A percentile compares a stretch with the other conserved stretches of the same genome.
Conservation (phyloP, 2,329 filamentous ascomycete genomes). For the Diaporthe caulivora region DNA sequence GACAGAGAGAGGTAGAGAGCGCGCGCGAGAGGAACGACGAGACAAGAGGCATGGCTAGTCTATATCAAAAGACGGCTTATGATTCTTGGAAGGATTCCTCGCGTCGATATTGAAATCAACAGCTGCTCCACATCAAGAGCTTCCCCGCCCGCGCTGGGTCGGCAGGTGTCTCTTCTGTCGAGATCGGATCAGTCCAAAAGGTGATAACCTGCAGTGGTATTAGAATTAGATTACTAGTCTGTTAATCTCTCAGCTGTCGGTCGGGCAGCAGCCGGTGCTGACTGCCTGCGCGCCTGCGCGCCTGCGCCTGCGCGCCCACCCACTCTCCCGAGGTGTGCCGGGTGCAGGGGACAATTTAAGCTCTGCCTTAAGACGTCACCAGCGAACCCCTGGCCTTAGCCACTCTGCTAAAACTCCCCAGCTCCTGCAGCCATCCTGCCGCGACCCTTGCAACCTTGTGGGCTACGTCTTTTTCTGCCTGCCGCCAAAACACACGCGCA, state of each 20-base stretch:
- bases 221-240: too few relatives aligned
- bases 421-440: constrained; percentile 5
- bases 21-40: neutral
- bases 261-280: neutral
- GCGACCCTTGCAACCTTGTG: too few relatives aligned
- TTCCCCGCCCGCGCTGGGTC: neutral
- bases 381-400: constrained; percentile 21
- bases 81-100: neutral
- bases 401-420: neutral
- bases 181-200: neutral
- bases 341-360: constrained; percentile 20
- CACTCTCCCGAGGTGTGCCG: neutral
- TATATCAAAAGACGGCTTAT: constrained; percentile 13
- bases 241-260: too few relatives aligned
- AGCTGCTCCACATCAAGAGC: neutral
- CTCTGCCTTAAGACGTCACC: constrained; percentile 23
- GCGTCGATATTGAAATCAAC: constrained; percentile 10
- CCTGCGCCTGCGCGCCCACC: too few relatives aligned
- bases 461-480: neutral
- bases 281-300: neutral
- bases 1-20: too few relatives aligned
- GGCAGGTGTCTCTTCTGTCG: neutral
- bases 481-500: neutral
- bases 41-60: neutral
- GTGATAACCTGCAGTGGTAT: neutral